Percentiles rank a stretch among this genome's conserved stretches.
These are phyloP conservation scores for Suillus luteus DNA, from an alignment of 768 basidiomycete species.

Conservation along the genomic window DNA sequence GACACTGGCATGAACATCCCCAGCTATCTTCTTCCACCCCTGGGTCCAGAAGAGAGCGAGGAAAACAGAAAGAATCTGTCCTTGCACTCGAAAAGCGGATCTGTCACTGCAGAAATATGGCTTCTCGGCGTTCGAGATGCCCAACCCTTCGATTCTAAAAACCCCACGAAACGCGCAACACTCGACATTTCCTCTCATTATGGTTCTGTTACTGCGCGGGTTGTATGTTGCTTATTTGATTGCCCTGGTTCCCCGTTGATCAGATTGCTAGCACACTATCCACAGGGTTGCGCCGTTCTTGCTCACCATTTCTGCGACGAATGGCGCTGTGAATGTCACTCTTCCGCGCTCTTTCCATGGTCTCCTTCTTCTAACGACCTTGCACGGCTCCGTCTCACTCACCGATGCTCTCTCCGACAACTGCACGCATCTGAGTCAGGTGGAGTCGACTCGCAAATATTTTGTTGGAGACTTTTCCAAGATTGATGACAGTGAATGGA, in stretches of 20 bases:
- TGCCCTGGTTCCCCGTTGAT: neutral
- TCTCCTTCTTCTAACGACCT: conserved; percentile 20
- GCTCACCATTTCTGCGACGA: conserved; percentile 12
- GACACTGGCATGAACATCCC: conserved; percentile 47
- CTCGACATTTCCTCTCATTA: conserved; percentile 23
- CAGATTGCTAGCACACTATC: conserved; percentile 18
- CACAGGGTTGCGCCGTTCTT: conserved; percentile 20
- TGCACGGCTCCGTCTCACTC: conserved; percentile 20
- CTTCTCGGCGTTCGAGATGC: conserved; percentile 25
- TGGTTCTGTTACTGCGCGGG: conserved; percentile 17
- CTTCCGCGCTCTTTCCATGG: conserved; percentile 29
- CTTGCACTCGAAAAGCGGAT: conserved; percentile 36
- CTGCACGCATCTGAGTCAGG: conserved; percentile 26
- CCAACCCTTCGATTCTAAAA: conserved; percentile 6
- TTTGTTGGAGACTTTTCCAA: conserved; percentile 28
- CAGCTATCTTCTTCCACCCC: conserved; percentile 38
- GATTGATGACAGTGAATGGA: conserved; percentile 24
- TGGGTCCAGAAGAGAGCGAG: conserved; percentile 38
- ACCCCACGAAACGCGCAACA: conserved; percentile 20
- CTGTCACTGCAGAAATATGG: conserved; percentile 43
- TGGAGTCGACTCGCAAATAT: conserved; percentile 18
- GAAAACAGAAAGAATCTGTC: conserved; percentile 41
- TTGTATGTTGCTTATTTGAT: conserved; percentile 21
- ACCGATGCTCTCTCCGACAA: conserved; percentile 18
- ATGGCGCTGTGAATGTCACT: conserved; percentile 20